Evolutionary conservation across 805 yeast species (phyloP).

Genomic region (Metschnikowia orientalis): DNA sequence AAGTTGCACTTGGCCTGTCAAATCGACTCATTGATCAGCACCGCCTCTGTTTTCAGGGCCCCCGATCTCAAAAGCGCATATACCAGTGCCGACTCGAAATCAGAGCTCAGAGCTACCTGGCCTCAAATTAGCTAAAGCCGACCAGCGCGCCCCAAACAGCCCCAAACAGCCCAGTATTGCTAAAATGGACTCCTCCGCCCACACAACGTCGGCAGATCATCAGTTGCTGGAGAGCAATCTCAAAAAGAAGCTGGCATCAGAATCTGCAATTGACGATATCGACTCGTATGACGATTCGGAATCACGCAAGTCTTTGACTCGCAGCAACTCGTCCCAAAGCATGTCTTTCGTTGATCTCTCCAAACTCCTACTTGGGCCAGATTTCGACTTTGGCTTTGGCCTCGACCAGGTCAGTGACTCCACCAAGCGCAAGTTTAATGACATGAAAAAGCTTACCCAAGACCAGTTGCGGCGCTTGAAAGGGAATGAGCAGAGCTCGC

Average conservation of each 20-base stretch:
- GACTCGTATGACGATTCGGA: constrained; percentile 7
- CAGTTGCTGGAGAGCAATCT: not conserved
- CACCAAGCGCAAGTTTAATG: constrained; percentile 32
- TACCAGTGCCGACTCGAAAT: no score
- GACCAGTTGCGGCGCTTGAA: constrained; percentile 27
- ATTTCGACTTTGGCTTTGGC: constrained; percentile 41
- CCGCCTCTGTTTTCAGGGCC: no score
- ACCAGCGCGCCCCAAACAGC: no score
- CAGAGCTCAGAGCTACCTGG: no score
- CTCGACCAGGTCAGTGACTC: constrained; percentile 33
- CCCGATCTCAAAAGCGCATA: no score
- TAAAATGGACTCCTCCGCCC: no score
- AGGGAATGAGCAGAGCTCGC: constrained; percentile 16
- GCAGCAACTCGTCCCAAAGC: constrained; percentile 20
- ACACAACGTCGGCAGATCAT: no score
- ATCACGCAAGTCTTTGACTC: not conserved
- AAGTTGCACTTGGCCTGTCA: no score
- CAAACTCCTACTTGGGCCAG: constrained; percentile 35
- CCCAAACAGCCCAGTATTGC: no score
- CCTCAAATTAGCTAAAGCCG: no score
- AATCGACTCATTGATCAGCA: no score
- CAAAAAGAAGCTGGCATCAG: not conserved
- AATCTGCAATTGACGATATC: not conserved
- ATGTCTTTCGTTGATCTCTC: constrained; percentile 34
- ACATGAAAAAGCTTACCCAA: constrained; percentile 34